Evolutionary conservation across 805 yeast species (phyloP), one percentile per base, ranked within the genome.

Genomic region (Ogataea allantospora): DNA sequence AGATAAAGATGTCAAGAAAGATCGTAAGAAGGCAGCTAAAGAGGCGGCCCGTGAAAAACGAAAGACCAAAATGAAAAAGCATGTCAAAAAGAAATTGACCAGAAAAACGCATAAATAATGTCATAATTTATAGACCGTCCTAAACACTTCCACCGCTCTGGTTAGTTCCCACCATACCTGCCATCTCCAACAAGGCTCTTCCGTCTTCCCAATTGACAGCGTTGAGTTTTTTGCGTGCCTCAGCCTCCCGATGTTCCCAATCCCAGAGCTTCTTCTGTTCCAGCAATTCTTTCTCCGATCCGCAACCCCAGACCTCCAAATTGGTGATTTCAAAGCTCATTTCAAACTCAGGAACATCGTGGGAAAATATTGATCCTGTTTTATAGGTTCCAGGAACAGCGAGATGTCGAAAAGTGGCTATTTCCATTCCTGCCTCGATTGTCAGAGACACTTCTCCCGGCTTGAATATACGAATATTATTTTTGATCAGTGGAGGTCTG

Each of bases 291-390:
- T 80, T 77, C 7, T 75, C 78, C 6, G 86, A 78, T 1, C 97
- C 98, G 40, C 88, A 75, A 0, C 98, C 98, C 89, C 93, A 85
- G 0, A 88, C 95, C 55, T 89, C 96, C 17, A 89, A 64, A 47
- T 83, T 89, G 5, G 80, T 76, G 6, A 91, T 75, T 38, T 71
- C 56, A 51, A 91, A 78, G 33, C 87, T 65, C 43, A 82, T 80
- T 55, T 91, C 97, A 51, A 67, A 83, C 31, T 65, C 73, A 15
- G 47, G 61, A 60, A 63, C 47, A n/a, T 40, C 42, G 6, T 38
- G 38, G 18, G 33, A 27, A 23, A 48, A 57, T 27, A 43, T 51
- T 29, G 58, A 51, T 6, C 75, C 68, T 0, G 72, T 67, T 23
- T 56, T 55, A 35, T 68, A 71, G 7, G 67, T 57, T 7, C 82